Conservation (phyloP, 176 grass and related monocot genomes). For the Oryza officinalis region DNA sequence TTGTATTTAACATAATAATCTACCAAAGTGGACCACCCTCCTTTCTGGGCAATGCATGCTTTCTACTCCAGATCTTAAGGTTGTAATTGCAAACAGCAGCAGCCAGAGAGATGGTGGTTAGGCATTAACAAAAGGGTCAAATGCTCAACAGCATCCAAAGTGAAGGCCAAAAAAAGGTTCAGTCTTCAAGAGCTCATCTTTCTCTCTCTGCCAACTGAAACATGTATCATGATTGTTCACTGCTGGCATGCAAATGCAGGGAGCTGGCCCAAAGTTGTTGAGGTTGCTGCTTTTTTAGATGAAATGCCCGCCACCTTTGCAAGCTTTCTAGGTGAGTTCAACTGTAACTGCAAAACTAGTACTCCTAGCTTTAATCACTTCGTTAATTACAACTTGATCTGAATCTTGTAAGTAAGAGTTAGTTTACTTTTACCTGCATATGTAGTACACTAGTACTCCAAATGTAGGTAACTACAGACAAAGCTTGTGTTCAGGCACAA, state of each 20-base stretch:
- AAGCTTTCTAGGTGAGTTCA: conserved; percentile 39
- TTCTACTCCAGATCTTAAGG: neutral
- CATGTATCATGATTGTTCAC: conserved; percentile 41
- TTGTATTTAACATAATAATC: conserved; percentile 23
- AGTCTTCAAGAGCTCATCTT: neutral
- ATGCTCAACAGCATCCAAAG: conserved; percentile 41
- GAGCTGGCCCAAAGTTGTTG: conserved; percentile 36
- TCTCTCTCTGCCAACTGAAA: neutral
- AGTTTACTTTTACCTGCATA: neutral
- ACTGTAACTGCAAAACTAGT: conserved; percentile 3
- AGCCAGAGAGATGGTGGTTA: conserved; percentile 37
- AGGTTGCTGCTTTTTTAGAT: conserved; percentile 42
- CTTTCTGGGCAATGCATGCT: conserved; percentile 4
- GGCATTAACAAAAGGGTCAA: conserved; percentile 49
- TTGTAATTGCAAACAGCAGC: conserved; percentile 8
- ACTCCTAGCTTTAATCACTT: conserved; percentile 3
- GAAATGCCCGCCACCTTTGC: conserved; percentile 42
- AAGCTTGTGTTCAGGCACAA: conserved; percentile 12
- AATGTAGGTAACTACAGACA: neutral
- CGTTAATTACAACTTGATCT: neutral
- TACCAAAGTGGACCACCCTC: conserved; percentile 6
- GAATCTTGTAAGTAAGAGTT: neutral
- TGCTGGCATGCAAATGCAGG: conserved; percentile 31
- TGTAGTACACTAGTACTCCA: neutral
- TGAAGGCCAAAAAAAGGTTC: neutral